A percentile compares a stretch with the other conserved stretches of the same genome.
Conservation (phyloP, 768 basidiomycete genomes). For the Sporobolomyces phaffii region DNA sequence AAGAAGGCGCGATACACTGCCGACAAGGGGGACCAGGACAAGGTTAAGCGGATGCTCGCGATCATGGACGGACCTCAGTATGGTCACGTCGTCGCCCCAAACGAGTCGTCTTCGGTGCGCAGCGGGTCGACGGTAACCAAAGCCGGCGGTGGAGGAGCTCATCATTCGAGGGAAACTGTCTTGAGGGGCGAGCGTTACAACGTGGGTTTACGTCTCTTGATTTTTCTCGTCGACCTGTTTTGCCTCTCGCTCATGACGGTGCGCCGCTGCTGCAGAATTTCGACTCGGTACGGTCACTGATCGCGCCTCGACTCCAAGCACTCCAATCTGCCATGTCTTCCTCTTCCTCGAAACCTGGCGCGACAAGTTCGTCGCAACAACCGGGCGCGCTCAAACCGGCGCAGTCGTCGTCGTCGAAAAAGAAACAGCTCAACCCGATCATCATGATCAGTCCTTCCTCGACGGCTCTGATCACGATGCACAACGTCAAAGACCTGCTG, state of each 20-base stretch:
- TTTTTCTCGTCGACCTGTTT: neutral
- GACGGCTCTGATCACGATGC: constrained; percentile 91
- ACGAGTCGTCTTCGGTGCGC: neutral
- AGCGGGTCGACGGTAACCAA: constrained; percentile 46
- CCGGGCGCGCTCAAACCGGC: constrained; percentile 12
- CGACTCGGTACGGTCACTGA: constrained; percentile 59
- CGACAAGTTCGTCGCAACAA: too few species aligned
- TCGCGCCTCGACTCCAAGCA: constrained; percentile 65
- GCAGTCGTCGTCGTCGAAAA: constrained; percentile 12
- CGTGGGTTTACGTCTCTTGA: constrained; percentile 52
- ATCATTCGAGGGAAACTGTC: constrained; percentile 63
- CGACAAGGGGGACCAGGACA: constrained; percentile 69
- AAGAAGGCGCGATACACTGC: constrained; percentile 71
- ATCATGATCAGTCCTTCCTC: constrained; percentile 96
- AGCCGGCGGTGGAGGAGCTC: constrained; percentile 21
- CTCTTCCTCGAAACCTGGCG: neutral
- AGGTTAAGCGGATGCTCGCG: constrained; percentile 74
- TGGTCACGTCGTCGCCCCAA: constrained; percentile 65
- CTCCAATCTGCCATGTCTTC: neutral
- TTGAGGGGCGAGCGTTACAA: constrained; percentile 76
- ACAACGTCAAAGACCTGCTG: constrained; percentile 89
- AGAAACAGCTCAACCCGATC: constrained; percentile 63
- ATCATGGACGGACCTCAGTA: constrained; percentile 33
- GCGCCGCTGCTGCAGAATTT: constrained; percentile 62
- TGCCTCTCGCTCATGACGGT: neutral